Conservation (phyloP, 176 grass and related monocot species). For the Zoysia pacifica region DNA sequence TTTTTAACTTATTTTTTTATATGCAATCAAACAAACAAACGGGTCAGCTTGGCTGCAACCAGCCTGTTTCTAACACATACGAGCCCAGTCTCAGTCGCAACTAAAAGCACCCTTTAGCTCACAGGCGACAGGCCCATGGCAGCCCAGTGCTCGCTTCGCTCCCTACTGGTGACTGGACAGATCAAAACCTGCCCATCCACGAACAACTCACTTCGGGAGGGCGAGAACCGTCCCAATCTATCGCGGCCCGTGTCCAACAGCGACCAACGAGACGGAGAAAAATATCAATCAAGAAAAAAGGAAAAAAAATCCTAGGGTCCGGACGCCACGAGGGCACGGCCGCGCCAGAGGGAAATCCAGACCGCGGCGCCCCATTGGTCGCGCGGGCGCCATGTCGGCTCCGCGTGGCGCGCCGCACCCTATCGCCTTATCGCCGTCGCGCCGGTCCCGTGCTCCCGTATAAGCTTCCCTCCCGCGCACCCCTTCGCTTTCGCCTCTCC, state of each 20-base stretch:
- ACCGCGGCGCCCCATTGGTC: slow-evolving; percentile 54
- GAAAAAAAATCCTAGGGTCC: neutral
- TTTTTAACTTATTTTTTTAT: too few species aligned
- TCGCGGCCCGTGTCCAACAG: neutral
- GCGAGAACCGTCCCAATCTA: slow-evolving; percentile 7
- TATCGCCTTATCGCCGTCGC: slow-evolving; percentile 73
- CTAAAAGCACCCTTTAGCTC: neutral
- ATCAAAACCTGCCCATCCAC: slow-evolving; percentile 29
- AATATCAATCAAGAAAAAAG: neutral
- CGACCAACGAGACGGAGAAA: neutral
- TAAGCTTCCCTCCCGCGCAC: neutral
- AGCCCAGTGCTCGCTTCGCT: neutral
- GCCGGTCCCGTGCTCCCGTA: neutral
- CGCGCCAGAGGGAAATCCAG: slow-evolving; percentile 56
- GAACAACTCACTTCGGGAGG: neutral
- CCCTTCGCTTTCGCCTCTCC: neutral
- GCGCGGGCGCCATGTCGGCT: slow-evolving; percentile 37
- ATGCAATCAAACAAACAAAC: too few species aligned
- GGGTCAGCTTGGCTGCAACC: too few species aligned
- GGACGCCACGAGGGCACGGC: neutral
- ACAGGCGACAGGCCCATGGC: neutral
- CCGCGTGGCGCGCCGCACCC: slow-evolving; percentile 32
- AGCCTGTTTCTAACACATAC: too few species aligned
- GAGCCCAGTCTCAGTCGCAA: too few species aligned
- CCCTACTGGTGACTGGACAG: neutral